Percentiles rank a stretch among this genome's conserved stretches.
Conservation (phyloP, 371 early-diverging fungal genomes). For the Apophysomyces elegans region DNA sequence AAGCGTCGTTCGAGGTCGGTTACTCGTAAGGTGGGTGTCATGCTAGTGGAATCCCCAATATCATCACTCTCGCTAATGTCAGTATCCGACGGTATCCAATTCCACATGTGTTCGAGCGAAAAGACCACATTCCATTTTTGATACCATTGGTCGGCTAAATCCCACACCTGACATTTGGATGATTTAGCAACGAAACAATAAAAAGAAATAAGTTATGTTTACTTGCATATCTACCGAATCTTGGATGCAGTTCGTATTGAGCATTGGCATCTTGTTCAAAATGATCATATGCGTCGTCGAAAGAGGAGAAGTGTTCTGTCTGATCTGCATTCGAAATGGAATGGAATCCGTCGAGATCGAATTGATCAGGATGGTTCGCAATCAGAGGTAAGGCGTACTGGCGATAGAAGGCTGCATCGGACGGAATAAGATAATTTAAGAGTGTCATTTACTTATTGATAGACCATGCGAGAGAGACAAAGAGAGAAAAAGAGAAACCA, state of each 20-base stretch:
- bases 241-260: constrained; percentile 49
- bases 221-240: constrained; percentile 49
- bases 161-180: constrained; percentile 41
- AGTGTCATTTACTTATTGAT: constrained; percentile 17
- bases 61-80: constrained; percentile 13
- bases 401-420: constrained; percentile 41
- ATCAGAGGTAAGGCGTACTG: constrained; percentile 43
- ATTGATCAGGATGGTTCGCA: constrained; percentile 24
- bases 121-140: constrained; percentile 51
- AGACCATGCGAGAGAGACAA: neutral
- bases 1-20: constrained; percentile 16
- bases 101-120: constrained; percentile 50
- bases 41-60: constrained; percentile 13
- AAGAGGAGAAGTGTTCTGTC: constrained; percentile 3
- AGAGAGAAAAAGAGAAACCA: neutral
- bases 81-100: constrained; percentile 28
- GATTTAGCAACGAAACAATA: constrained; percentile 12
- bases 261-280: constrained; percentile 37
- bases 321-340: constrained; percentile 20
- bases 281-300: constrained; percentile 28
- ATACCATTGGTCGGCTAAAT: constrained; percentile 52
- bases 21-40: neutral
- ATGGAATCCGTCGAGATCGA: constrained; percentile 44
- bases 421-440: constrained; percentile 37
- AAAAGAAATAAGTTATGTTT: constrained; percentile 18